Conservation (phyloP, 768 basidiomycete species). For the Calocera cornea region DNA sequence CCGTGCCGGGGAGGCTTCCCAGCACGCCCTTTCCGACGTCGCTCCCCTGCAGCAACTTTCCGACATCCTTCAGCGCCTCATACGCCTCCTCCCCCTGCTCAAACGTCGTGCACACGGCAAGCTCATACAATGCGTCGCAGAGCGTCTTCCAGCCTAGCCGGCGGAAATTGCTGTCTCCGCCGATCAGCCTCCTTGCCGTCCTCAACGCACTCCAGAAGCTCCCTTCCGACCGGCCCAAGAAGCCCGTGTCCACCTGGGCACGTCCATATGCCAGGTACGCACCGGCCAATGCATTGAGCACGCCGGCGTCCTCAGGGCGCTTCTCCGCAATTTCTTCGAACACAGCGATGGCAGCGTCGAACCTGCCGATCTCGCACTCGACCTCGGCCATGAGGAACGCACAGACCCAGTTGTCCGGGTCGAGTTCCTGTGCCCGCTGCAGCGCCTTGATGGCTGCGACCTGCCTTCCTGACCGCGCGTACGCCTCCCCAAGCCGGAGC, state of each 20-base stretch:
- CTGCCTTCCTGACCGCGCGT: slow-evolving; percentile 74
- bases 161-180: slow-evolving; percentile 47
- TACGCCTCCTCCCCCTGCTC: slow-evolving; percentile 26
- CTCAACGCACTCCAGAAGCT: slow-evolving; percentile 53
- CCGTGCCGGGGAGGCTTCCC: background rate
- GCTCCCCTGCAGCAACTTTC: slow-evolving; percentile 14
- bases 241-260: slow-evolving; percentile 52
- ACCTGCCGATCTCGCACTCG: slow-evolving; percentile 60
- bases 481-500: slow-evolving; percentile 85
- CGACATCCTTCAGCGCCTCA: slow-evolving; percentile 13
- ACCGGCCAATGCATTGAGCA: slow-evolving; percentile 56
- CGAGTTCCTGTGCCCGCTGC: slow-evolving; percentile 53
- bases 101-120: slow-evolving; percentile 43
- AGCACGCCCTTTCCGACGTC: background rate
- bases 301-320: slow-evolving; percentile 56
- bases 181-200: slow-evolving; percentile 37
- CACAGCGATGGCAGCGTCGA: slow-evolving; percentile 55
- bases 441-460: slow-evolving; percentile 83
- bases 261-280: slow-evolving; percentile 59
- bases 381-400: slow-evolving; percentile 74
- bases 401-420: slow-evolving; percentile 71
- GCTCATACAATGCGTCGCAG: slow-evolving; percentile 58
- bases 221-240: slow-evolving; percentile 54
- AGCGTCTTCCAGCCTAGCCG: slow-evolving; percentile 69
- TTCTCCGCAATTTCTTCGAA: slow-evolving; percentile 43